Conservation (phyloP, 2,329 filamentous ascomycete genomes). For the Lasiodiplodia hormozganensis region DNA sequence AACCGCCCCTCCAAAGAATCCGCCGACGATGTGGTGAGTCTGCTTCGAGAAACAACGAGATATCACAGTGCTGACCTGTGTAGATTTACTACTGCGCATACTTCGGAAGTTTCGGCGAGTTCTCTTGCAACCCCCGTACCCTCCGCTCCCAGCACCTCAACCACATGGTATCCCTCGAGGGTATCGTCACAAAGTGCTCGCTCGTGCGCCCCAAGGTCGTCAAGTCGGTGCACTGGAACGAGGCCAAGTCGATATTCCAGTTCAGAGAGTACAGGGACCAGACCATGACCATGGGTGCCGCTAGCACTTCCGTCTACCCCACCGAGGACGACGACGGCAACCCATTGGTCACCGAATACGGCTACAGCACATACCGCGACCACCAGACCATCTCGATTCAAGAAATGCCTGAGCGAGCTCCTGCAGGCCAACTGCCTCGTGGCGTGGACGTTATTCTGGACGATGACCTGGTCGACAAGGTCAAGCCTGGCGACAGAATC, state of each 20-base stretch:
- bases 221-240: conserved; percentile 96
- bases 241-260: conserved; percentile 83
- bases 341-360: conserved; percentile 91
- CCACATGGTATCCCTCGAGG: conserved; percentile 95
- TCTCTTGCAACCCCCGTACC: conserved; percentile 92
- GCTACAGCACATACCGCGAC: conserved; percentile 92
- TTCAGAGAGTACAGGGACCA: conserved; percentile 93
- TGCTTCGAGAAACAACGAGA: background rate
- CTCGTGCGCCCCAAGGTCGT: conserved; percentile 96
- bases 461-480: conserved; percentile 91
- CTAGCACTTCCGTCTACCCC: conserved; percentile 90
- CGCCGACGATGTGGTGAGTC: conserved; percentile 71
- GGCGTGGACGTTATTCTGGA: conserved; percentile 97
- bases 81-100: conserved; percentile 91
- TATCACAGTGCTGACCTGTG: background rate
- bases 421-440: conserved; percentile 91
- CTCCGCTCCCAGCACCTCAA: conserved; percentile 89
- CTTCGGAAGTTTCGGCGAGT: conserved; percentile 93
- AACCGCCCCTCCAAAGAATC: conserved; percentile 78
- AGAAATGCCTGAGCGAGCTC: conserved; percentile 97
- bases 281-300: conserved; percentile 89
- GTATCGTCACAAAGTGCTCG: conserved; percentile 95
- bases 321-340: conserved; percentile 94
- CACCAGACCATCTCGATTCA: conserved; percentile 98
- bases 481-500: conserved; percentile 94